Conservation (phyloP, 2,329 filamentous ascomycete genomes). For the Septoria petroselini region DNA sequence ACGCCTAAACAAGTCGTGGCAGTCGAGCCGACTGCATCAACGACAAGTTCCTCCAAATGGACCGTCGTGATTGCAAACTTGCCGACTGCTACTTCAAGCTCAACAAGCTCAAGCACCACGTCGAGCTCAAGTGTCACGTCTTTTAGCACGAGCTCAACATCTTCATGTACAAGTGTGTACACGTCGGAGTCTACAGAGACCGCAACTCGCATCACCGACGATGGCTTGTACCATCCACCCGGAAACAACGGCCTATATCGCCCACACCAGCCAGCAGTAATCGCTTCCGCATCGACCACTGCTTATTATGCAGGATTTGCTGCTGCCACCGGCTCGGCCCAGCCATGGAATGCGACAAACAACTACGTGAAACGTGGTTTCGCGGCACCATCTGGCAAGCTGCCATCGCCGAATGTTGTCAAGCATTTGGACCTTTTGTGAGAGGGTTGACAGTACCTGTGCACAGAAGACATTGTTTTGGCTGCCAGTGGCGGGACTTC, state of each 20-base stretch:
- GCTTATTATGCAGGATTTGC: neutral
- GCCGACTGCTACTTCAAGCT: neutral
- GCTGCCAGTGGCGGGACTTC: neutral
- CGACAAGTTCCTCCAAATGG: constrained; percentile 12
- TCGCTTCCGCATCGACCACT: constrained; percentile 3
- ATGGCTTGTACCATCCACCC: constrained; percentile 6
- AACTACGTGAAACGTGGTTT: constrained; percentile 8
- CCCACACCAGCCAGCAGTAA: neutral
- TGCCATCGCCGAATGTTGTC: neutral
- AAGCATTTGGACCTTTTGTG: neutral
- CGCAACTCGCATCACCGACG: constrained; percentile 1
- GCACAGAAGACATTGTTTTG: neutral
- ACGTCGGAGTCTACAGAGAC: neutral
- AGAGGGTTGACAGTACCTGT: neutral
- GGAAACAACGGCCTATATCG: constrained; percentile 1
- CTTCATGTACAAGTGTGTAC: neutral
- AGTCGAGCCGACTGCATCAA: constrained; percentile 1
- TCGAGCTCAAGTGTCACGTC: neutral
- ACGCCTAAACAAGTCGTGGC: constrained; percentile 2
- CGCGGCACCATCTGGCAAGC: constrained; percentile 8
- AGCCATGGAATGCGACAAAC: constrained; percentile 10
- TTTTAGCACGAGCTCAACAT: neutral
- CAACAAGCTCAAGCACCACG: neutral
- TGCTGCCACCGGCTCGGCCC: constrained; percentile 12
- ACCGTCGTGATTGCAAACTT: neutral